These are phyloP conservation scores for Blumeria hordei DNA, from an alignment of 2,329 filamentous ascomycete species.

Conservation along the genomic window DNA sequence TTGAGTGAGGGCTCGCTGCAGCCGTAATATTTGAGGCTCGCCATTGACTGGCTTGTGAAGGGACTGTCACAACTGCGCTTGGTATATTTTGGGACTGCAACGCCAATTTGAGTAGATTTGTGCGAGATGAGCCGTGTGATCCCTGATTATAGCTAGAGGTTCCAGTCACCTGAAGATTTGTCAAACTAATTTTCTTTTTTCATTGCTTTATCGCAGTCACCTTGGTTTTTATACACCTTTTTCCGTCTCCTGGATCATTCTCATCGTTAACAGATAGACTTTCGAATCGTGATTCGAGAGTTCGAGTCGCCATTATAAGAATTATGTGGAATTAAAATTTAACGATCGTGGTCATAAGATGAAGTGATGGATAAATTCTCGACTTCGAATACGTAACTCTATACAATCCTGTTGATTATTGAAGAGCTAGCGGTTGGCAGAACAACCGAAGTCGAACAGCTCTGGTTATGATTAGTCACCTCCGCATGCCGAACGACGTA, in stretches of 20 bases:
- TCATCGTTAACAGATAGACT: slow-evolving; percentile 76
- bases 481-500: too few species aligned
- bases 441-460: too few species aligned
- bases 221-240: slow-evolving; percentile 51
- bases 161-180: slow-evolving; percentile 9
- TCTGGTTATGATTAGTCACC: too few species aligned
- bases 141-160: slow-evolving; percentile 15
- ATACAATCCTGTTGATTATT: too few species aligned
- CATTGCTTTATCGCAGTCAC: slow-evolving; percentile 21
- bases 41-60: slow-evolving; percentile 33
- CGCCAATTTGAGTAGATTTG: slow-evolving; percentile 68
- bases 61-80: slow-evolving; percentile 40
- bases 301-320: slow-evolving; percentile 41
- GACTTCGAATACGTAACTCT: too few species aligned
- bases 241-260: slow-evolving; percentile 37
- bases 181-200: slow-evolving; percentile 16
- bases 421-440: too few species aligned
- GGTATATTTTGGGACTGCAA: slow-evolving; percentile 56
- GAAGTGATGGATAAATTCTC: not conserved
- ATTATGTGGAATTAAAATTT: too few species aligned
- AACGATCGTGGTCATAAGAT: not conserved
- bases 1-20: slow-evolving; percentile 24
- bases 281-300: slow-evolving; percentile 72
- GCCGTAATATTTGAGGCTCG: slow-evolving; percentile 19
- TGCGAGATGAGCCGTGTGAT: slow-evolving; percentile 33